These are phyloP conservation scores for Cucumis melo DNA, from an alignment of 306 rosid species.

Conservation along the genomic window DNA sequence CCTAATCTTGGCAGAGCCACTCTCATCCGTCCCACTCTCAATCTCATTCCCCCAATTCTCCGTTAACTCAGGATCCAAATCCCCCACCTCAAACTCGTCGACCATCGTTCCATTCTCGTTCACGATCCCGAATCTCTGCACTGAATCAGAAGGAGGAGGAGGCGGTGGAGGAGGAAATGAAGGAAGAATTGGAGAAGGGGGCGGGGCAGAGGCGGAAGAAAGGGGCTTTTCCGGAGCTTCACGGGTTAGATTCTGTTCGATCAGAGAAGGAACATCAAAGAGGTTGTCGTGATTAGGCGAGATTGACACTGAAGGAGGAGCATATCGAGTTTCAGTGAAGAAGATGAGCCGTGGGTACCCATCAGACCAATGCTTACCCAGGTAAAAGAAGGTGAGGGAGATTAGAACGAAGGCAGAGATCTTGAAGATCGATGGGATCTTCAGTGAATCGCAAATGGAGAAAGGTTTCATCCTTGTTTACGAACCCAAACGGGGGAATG, in stretches of 20 bases:
- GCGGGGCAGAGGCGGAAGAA: neutral
- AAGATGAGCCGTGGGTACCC: conserved; percentile 61
- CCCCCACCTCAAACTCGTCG: conserved; percentile 64
- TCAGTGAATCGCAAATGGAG: conserved; percentile 26
- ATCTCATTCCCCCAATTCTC: conserved; percentile 69
- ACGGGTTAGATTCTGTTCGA: conserved; percentile 18
- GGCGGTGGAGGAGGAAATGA: conserved; percentile 9
- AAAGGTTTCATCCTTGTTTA: neutral
- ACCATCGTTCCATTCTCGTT: conserved; percentile 82
- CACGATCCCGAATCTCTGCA: conserved; percentile 57
- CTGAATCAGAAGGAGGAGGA: conserved; percentile 13
- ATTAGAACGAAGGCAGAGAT: conserved; percentile 33
- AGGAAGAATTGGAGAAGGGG: neutral
- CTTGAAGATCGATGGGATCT: conserved; percentile 20
- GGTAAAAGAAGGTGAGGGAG: conserved; percentile 46
- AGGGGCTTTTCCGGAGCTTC: conserved; percentile 11
- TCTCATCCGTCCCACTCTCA: conserved; percentile 14
- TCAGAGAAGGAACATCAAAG: conserved; percentile 33
- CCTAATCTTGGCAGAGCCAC: conserved; percentile 9
- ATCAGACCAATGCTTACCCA: conserved; percentile 68
- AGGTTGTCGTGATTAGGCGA: conserved; percentile 48
- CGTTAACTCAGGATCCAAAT: conserved; percentile 44
- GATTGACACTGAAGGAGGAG: conserved; percentile 29
- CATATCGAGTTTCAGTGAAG: conserved; percentile 23
- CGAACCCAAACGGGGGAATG: neutral